Percentiles rank a stretch among this genome's conserved stretches.
These are phyloP conservation scores for Exophiala sideris DNA, from an alignment of 2,329 filamentous ascomycete species.

Conservation along the genomic window DNA sequence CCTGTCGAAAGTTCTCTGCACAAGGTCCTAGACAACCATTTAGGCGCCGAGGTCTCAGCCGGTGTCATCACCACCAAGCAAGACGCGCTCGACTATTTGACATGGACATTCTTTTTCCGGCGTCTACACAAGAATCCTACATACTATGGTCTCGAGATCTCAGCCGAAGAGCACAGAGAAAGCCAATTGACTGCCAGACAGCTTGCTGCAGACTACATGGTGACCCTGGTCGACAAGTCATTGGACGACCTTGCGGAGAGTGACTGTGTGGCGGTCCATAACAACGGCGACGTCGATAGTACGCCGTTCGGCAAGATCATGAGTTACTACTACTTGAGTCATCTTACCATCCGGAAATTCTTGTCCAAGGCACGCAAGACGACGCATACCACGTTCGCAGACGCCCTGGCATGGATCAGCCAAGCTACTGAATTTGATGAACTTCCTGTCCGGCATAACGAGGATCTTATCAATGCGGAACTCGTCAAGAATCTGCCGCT, in stretches of 20 bases:
- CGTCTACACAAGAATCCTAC: conserved; percentile 96
- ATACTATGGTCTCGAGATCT: conserved; percentile 94
- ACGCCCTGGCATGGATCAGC: conserved; percentile 89
- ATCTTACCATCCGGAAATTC: conserved; percentile 87
- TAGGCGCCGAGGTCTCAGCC: conserved; percentile 89
- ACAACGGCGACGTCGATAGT: conserved; percentile 83
- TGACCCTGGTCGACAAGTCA: conserved; percentile 84
- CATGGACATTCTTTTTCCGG: conserved; percentile 99
- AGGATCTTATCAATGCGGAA: conserved; percentile 93
- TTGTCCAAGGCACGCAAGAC: conserved; percentile 70
- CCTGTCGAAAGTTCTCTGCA: conserved; percentile 95
- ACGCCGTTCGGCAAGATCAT: conserved; percentile 96
- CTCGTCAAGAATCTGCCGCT: conserved; percentile 73
- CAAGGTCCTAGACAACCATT: conserved; percentile 94
- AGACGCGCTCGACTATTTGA: conserved; percentile 94
- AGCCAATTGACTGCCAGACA: conserved; percentile 81
- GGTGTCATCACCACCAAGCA: conserved; percentile 92
- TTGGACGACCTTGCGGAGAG: conserved; percentile 78
- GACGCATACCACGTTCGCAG: conserved; percentile 64
- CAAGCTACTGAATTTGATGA: conserved; percentile 95
- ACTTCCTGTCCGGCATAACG: conserved; percentile 94
- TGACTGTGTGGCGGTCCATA: conserved; percentile 75
- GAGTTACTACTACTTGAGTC: conserved; percentile 98
- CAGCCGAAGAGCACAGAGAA: conserved; percentile 71
- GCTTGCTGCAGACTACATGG: conserved; percentile 90